Evolutionary conservation across 495 filamentous ascomycete species (phyloP).

Genomic region (Penicillium desertorum): DNA sequence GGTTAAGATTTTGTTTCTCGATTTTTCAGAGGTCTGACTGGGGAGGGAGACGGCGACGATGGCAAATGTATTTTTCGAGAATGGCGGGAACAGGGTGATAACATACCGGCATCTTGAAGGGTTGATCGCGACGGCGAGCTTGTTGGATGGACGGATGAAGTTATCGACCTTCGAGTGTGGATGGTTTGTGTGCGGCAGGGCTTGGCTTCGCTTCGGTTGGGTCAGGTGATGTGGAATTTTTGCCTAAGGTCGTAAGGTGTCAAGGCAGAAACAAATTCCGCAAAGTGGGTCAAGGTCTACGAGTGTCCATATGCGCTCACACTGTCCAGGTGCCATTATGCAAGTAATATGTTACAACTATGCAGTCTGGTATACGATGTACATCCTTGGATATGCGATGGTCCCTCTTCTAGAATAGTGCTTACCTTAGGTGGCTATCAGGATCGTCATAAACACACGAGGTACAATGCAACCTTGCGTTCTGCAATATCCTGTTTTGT

Average conservation of each 20-base stretch:
- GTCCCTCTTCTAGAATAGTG: not conserved
- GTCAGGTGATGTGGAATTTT: conserved; percentile 39
- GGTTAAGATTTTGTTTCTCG: conserved; percentile 17
- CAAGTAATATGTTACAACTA: not conserved
- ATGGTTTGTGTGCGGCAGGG: conserved; percentile 49
- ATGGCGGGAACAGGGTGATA: conserved; percentile 1
- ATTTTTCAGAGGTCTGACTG: conserved; percentile 16
- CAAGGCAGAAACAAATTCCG: not conserved
- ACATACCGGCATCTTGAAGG: conserved; percentile 83
- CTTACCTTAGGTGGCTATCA: not conserved
- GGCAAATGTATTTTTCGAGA: not conserved
- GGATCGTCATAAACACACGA: not conserved
- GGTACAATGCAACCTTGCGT: not conserved
- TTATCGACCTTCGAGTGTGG: conserved; percentile 41
- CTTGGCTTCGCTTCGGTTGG: conserved; percentile 47
- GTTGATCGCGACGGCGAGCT: conserved; percentile 52
- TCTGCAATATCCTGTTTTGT: not conserved
- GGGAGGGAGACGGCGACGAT: conserved; percentile 10
- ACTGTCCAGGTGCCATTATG: not conserved
- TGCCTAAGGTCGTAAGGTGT: conserved; percentile 25
- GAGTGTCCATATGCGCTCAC: not conserved
- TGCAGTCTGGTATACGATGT: not conserved
- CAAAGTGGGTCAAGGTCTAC: not conserved
- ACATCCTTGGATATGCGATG: not conserved
- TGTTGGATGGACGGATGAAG: conserved; percentile 43